Evolutionary conservation across 2,329 filamentous ascomycete genomes (phyloP).

Genomic region (Ambrosiella beaveri): DNA sequence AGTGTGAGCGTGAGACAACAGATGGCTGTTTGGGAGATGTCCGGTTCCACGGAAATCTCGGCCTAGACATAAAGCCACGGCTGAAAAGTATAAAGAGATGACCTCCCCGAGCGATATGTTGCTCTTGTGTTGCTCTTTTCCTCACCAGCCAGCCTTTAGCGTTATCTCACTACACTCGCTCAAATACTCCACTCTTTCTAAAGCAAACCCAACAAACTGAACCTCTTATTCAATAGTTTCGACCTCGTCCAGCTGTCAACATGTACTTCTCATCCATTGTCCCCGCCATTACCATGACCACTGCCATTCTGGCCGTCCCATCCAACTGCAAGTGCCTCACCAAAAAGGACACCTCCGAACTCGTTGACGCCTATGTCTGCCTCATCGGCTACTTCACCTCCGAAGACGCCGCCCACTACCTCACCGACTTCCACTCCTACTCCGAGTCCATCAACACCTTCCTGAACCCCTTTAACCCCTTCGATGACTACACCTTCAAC

Average conservation of each 20-base stretch:
- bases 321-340: constrained; percentile 13
- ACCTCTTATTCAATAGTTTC: background rate
- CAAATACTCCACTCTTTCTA: constrained; percentile 6
- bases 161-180: background rate
- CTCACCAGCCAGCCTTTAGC: background rate
- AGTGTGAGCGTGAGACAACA: background rate
- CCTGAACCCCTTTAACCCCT: constrained; percentile 8
- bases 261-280: constrained; percentile 12
- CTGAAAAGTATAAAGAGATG: background rate
- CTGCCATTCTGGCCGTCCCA: constrained; percentile 3
- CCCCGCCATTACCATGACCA: constrained; percentile 8
- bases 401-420: constrained; percentile 18
- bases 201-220: background rate
- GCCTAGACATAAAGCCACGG: background rate
- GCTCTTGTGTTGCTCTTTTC: background rate
- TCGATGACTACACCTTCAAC: constrained; percentile 13
- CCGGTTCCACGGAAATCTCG: no score
- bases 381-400: constrained; percentile 39
- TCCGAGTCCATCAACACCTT: constrained; percentile 15
- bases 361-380: constrained; percentile 23
- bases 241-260: background rate
- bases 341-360: constrained; percentile 11
- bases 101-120: background rate
- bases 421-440: constrained; percentile 12
- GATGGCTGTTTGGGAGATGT: background rate